A percentile compares a stretch with the other conserved stretches of the same genome.
These are phyloP conservation scores for Ceriops decandra DNA, from an alignment of 345 rosid genomes.

Conservation along the genomic window DNA sequence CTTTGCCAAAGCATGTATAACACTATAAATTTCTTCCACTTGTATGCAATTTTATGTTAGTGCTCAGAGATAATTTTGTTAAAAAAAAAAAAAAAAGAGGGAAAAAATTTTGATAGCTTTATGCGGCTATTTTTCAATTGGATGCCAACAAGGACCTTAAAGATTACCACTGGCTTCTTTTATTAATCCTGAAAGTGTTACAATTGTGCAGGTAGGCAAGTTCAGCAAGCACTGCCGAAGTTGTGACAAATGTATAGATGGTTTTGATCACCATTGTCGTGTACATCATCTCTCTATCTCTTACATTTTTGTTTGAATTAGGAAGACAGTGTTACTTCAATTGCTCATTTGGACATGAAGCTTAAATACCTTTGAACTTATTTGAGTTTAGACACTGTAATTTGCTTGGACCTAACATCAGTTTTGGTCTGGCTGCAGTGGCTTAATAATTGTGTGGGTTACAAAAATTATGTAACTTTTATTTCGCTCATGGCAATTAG, in stretches of 20 bases:
- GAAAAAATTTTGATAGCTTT: no score
- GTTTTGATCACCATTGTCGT: constrained; percentile 97
- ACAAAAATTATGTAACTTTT: constrained; percentile 82
- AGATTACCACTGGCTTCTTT: neutral
- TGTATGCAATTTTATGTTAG: no score
- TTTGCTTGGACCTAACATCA: constrained; percentile 8
- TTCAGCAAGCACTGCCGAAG: constrained; percentile 98
- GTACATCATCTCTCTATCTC: constrained; percentile 32
- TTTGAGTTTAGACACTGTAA: neutral
- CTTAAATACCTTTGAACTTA: neutral
- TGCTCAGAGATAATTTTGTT: no score
- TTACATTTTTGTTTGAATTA: neutral
- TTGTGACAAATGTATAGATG: constrained; percentile 92
- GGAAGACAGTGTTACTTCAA: no score
- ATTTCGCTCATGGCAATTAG: constrained; percentile 84
- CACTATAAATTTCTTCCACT: no score
- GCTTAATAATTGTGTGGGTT: constrained; percentile 93
- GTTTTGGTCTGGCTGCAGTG: constrained; percentile 47
- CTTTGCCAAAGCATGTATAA: no score
- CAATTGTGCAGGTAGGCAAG: constrained; percentile 56
- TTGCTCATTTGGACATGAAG: neutral
- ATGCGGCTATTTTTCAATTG: neutral
- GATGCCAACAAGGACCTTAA: neutral
- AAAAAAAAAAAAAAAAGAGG: no score
- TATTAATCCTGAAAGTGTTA: neutral